Evolutionary conservation across 1,284 basidiomycete species (phyloP), one percentile per base, ranked within the genome.

Genomic region (Boletus semigastroideus): DNA sequence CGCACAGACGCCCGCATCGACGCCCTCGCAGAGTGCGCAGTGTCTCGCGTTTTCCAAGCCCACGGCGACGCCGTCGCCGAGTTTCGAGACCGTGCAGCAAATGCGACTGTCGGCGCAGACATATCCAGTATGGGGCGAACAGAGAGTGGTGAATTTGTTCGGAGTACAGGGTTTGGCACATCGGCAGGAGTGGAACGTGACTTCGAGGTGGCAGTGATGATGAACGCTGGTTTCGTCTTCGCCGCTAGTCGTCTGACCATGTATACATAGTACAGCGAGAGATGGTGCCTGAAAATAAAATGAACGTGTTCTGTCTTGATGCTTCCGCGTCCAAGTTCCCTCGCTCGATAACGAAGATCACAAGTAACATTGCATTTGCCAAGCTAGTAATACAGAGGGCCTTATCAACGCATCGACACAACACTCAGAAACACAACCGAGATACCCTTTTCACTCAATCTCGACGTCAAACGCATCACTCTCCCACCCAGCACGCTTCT

Each of bases 381-480:
- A 16, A 16, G 7, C 7, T 33, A 33, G 6, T 16, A 33, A 33
- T 33, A 33, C 33, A 33, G 16, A 16, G 13, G 11, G 12, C 14
- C 12, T 34, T 7, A 7, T 16, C 14, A 16, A 11, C n/a, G 34
- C 16, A 3, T n/a, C n/a, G 34, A 36, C 25, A 25, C 25, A 25
- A n/a, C 3, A 4, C 25, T 36, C 16, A 36, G 16, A 17, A n/a
- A 9, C 16, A 36, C 16, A 36, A 9, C 10, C 16, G n/a, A 11
- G 16, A 36, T n/a, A 36, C 10, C 19, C 7, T 28, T 25, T 25
- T 48, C 43, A 60, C 39, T 34, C 50, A 1, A 68, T 16, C 41
- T 68, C 53, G 51, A 61, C n/a, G 40, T 68, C 53, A 51, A 62
- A 67, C 4, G 67, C 66, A 1, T 46, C 2, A 25, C 67, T 71